Conservation (phyloP, 495 filamentous ascomycete species). For the Xylaria flabelliformis region DNA sequence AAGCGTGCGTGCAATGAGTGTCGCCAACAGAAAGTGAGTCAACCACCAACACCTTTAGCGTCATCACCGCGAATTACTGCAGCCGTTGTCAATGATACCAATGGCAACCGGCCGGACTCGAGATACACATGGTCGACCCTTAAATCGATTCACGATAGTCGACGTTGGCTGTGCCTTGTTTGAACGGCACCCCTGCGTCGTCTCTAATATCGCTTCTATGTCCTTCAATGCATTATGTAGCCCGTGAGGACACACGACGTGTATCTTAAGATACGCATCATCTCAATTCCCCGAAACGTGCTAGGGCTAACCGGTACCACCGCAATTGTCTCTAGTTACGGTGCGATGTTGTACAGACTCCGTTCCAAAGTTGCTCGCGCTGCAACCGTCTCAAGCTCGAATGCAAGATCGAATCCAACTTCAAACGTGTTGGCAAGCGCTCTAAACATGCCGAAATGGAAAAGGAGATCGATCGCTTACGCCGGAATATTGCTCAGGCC, state of each 20-base stretch:
- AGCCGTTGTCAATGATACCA: constrained; percentile 6
- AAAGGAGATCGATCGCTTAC: constrained; percentile 71
- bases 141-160: not conserved
- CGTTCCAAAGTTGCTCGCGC: constrained; percentile 79
- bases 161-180: not conserved
- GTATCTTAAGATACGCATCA: constrained; percentile 18
- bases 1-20: constrained; percentile 96
- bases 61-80: not conserved
- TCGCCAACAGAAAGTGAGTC: constrained; percentile 86
- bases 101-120: not conserved
- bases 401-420: constrained; percentile 93
- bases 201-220: not conserved
- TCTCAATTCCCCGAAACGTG: constrained; percentile 15
- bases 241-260: not conserved
- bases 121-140: not conserved
- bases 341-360: constrained; percentile 89
- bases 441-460: constrained; percentile 94
- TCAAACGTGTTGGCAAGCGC: constrained; percentile 91
- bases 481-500: constrained; percentile 54
- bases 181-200: not conserved
- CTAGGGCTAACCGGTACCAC: constrained; percentile 25
- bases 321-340: constrained; percentile 62
- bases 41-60: constrained; percentile 24
- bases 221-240: constrained; percentile 7
- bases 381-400: constrained; percentile 85